Conservation (phyloP, 2,329 filamentous ascomycete genomes). For the Fusarium verrucosum region DNA sequence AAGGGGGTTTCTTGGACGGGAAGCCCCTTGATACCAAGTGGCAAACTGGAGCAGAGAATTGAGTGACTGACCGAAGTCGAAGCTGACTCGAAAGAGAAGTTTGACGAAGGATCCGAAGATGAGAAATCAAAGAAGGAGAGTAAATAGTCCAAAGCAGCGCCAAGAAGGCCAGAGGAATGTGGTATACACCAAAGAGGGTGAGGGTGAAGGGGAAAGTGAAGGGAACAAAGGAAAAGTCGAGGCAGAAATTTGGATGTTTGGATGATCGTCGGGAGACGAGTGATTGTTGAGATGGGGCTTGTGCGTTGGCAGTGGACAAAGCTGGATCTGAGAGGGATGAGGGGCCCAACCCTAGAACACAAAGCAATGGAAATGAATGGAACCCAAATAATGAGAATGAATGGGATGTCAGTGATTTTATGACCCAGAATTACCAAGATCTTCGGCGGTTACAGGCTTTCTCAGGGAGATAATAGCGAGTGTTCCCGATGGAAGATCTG, state of each 20-base stretch:
- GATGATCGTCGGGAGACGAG: neutral
- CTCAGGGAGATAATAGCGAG: neutral
- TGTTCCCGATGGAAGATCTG: neutral
- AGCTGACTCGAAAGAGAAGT: neutral
- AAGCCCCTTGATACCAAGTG: too few species aligned
- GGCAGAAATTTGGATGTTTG: neutral
- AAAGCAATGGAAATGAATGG: neutral
- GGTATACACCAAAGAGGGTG: neutral
- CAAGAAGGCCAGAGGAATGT: too few species aligned
- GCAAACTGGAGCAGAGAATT: neutral
- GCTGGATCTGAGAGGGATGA: neutral
- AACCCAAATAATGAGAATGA: neutral
- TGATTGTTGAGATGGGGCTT: neutral
- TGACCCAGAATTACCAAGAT: too few species aligned
- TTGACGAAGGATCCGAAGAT: neutral
- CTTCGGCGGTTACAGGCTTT: neutral
- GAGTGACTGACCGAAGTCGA: too few species aligned
- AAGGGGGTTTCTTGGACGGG: too few species aligned
- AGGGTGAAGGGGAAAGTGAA: too few species aligned
- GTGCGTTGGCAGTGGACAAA: neutral
- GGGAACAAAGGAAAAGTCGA: neutral
- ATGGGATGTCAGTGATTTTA: neutral
- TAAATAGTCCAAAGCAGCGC: neutral
- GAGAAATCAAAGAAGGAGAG: neutral
- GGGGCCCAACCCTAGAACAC: neutral